A percentile compares a stretch with the other conserved stretches of the same genome.
These are phyloP conservation scores for Onygena corvina DNA, from an alignment of 2,329 filamentous ascomycete genomes.

Conservation along the genomic window DNA sequence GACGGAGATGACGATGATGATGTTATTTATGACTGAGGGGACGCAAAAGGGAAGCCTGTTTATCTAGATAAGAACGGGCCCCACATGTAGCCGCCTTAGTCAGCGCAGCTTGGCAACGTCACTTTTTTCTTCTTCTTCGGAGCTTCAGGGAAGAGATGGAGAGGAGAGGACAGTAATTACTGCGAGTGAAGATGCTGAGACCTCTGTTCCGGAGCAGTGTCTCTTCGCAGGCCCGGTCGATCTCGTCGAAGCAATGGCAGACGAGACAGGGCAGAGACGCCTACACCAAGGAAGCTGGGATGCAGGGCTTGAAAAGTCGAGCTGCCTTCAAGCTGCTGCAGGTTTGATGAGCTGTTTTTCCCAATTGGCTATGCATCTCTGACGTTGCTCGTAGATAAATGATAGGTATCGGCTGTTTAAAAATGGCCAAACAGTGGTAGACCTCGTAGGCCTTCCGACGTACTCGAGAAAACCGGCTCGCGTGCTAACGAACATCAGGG, in stretches of 20 bases:
- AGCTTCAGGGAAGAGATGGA: too few relatives aligned
- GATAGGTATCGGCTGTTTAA: constrained; percentile 67
- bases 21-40: not conserved
- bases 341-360: constrained; percentile 35
- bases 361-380: not conserved
- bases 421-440: constrained; percentile 72
- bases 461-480: not conserved
- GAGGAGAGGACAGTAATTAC: too few relatives aligned
- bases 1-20: not conserved
- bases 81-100: constrained; percentile 5
- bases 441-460: constrained; percentile 50
- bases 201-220: not conserved
- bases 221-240: not conserved
- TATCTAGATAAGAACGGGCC: not conserved
- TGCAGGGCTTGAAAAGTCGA: constrained; percentile 72
- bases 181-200: not conserved
- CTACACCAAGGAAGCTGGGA: constrained; percentile 62
- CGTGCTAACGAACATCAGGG: constrained; percentile 22
- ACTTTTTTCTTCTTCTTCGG: too few relatives aligned
- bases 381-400: constrained; percentile 52
- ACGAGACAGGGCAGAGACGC: constrained; percentile 61
- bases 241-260: constrained; percentile 69
- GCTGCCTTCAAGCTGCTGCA: constrained; percentile 90
- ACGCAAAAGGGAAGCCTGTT: not conserved
- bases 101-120: too few relatives aligned